Evolutionary conservation across 441 rosid species (phyloP).

Genomic region (Gossypium gossypioides): DNA sequence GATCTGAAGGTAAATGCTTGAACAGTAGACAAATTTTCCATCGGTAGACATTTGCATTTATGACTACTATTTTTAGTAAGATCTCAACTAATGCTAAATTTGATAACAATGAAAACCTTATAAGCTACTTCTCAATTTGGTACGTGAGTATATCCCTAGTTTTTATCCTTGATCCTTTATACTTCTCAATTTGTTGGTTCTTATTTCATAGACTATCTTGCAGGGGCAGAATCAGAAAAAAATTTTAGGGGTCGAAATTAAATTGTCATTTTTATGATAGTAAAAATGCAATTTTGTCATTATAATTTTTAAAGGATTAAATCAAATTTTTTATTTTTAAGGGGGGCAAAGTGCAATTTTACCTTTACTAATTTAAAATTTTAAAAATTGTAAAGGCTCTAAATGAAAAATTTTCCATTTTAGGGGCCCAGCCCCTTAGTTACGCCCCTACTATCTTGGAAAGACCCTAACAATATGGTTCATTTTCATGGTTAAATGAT

Average conservation of each 20-base stretch:
- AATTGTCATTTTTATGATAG: too few species aligned
- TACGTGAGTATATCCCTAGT: neutral
- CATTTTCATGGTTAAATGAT: conserved; percentile 2
- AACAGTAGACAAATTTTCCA: neutral
- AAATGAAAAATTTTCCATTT: too few species aligned
- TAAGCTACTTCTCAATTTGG: neutral
- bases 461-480: conserved; percentile 1
- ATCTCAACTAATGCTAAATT: neutral
- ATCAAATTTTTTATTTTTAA: too few species aligned
- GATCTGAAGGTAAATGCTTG: neutral
- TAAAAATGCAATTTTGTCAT: too few species aligned
- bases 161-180: neutral
- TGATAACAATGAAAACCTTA: neutral
- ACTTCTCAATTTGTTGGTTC: conserved; percentile 1
- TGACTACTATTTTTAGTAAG: neutral
- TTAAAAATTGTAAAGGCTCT: too few species aligned
- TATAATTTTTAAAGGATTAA: too few species aligned
- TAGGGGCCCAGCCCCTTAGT: too few species aligned
- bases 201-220: conserved; percentile 2
- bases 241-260: too few species aligned
- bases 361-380: too few species aligned
- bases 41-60: neutral
- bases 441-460: neutral
- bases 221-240: too few species aligned
- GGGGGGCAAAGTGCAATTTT: too few species aligned